Evolutionary conservation across 257 asterid species (phyloP).

Genomic region (Asclepias syriaca): DNA sequence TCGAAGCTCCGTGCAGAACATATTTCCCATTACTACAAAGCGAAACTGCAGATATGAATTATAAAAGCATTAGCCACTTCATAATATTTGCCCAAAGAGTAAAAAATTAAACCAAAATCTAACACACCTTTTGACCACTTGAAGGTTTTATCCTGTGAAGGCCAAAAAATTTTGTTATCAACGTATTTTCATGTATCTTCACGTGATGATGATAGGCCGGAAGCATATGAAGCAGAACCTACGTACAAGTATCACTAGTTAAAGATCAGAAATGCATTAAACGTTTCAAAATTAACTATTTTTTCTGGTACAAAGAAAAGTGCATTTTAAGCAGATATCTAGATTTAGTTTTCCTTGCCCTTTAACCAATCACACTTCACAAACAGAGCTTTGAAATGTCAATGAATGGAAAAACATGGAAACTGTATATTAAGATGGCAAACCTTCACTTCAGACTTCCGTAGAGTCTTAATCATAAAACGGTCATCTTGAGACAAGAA

Average conservation of each 20-base stretch:
- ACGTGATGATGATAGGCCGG: slow-evolving; percentile 86
- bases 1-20: slow-evolving; percentile 95
- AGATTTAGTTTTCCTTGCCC: neutral
- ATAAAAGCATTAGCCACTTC: slow-evolving; percentile 7
- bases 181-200: slow-evolving; percentile 71
- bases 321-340: neutral
- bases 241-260: neutral
- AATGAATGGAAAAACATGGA: neutral
- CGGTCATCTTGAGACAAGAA: slow-evolving; percentile 95
- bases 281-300: neutral
- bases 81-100: neutral
- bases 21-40: slow-evolving; percentile 94
- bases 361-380: neutral
- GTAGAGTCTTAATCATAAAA: slow-evolving; percentile 93
- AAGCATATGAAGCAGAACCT: slow-evolving; percentile 95
- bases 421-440: slow-evolving; percentile 23
- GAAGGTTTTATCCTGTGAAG: slow-evolving; percentile 96
- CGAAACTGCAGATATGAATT: slow-evolving; percentile 61
- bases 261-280: neutral
- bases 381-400: neutral
- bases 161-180: slow-evolving; percentile 91
- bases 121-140: slow-evolving; percentile 87
- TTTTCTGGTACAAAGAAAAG: neutral
- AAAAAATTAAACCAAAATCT: neutral
- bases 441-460: slow-evolving; percentile 97